Evolutionary conservation across 73 alveolate genomes (phyloP).

Genomic region (Tetrahymena thermophila): DNA sequence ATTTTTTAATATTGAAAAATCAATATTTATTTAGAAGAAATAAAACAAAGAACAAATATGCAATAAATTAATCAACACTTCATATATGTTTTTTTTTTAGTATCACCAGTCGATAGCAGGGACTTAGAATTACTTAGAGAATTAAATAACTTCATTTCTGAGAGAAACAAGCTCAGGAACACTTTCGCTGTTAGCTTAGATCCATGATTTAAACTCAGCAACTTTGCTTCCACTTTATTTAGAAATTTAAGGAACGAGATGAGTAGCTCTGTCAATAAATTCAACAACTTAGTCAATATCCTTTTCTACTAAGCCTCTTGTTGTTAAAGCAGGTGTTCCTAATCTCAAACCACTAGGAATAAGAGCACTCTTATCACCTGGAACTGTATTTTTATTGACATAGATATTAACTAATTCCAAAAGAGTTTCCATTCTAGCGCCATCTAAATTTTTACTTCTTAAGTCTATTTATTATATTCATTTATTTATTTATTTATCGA

Average conservation of each 20-base stretch:
- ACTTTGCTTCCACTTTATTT: neutral
- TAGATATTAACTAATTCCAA: conserved; percentile 76
- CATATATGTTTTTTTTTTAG: neutral
- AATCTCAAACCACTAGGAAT: conserved; percentile 91
- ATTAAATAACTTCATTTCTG: neutral
- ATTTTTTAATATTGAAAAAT: too few species aligned
- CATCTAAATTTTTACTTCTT: conserved; percentile 74
- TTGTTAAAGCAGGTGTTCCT: conserved; percentile 88
- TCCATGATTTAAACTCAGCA: neutral
- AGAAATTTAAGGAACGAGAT: neutral
- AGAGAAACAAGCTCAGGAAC: neutral
- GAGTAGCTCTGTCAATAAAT: conserved; percentile 19
- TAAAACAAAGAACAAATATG: neutral
- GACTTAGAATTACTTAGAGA: neutral
- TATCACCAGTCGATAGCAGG: neutral
- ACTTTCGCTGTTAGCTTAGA: neutral
- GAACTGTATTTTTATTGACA: conserved; percentile 85
- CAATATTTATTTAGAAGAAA: neutral
- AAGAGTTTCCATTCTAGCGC: conserved; percentile 81
- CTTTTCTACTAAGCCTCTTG: conserved; percentile 79
- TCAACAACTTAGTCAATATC: conserved; percentile 65
- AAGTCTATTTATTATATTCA: conserved; percentile 36
- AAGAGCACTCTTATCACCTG: conserved; percentile 84
- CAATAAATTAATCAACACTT: neutral
- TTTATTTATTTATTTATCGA: neutral